These are phyloP conservation scores for Neophaeococcomyces aloes DNA, from an alignment of 2,329 filamentous ascomycete species.

Conservation along the genomic window DNA sequence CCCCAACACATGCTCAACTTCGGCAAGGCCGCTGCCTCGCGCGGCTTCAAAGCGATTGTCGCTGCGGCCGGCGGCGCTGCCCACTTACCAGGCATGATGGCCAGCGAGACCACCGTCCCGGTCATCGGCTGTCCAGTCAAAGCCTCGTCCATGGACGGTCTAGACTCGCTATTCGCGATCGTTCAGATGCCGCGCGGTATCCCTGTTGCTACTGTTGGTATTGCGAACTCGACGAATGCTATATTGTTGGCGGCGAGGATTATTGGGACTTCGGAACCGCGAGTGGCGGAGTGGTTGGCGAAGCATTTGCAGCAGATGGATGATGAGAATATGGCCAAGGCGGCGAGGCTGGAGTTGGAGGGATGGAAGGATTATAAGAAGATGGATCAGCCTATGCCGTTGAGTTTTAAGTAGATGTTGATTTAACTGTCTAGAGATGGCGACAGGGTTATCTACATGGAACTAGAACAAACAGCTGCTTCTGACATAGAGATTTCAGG, in stretches of 20 bases:
- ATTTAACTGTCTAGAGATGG: too few relatives aligned
- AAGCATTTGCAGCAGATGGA: conserved; percentile 21
- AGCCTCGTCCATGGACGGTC: conserved; percentile 55
- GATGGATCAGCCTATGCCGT: conserved; percentile 12
- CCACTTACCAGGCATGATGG: conserved; percentile 57
- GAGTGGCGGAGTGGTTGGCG: conserved; percentile 17
- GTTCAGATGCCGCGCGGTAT: conserved; percentile 62
- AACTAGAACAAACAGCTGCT: too few relatives aligned
- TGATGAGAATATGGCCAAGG: conserved; percentile 22
- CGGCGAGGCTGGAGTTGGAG: conserved; percentile 15
- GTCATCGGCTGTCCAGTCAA: conserved; percentile 64
- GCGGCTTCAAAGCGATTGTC: conserved; percentile 57
- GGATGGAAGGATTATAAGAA: conserved; percentile 23
- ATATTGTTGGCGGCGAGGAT: conserved; percentile 57
- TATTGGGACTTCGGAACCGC: conserved; percentile 34
- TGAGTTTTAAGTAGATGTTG: conserved; percentile 3
- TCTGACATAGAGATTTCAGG: too few relatives aligned
- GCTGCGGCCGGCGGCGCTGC: conserved; percentile 61
- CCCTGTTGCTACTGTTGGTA: conserved; percentile 59
- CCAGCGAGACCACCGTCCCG: conserved; percentile 54
- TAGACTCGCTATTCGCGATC: conserved; percentile 55
- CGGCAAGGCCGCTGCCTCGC: conserved; percentile 47
- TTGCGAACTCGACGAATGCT: conserved; percentile 64
- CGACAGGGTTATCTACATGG: too few relatives aligned
- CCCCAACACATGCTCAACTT: conserved; percentile 54